Conservation (phyloP, 2,329 filamentous ascomycete species). For the Chalara sp. region DNA sequence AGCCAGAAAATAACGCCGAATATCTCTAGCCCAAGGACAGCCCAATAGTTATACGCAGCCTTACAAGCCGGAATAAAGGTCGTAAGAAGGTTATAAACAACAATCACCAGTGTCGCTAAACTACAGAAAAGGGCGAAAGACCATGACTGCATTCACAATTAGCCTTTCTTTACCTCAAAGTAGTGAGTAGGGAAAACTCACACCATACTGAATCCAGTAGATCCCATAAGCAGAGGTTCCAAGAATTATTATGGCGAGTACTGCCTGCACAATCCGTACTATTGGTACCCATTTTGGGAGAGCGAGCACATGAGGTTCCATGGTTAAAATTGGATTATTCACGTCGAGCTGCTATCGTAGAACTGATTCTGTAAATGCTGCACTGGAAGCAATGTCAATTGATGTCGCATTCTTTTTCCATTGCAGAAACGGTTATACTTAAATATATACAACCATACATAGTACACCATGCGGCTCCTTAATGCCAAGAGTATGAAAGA, state of each 20-base stretch:
- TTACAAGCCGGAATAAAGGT: slow-evolving; percentile 4
- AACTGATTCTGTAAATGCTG: too few relatives aligned
- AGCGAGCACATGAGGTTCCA: neutral
- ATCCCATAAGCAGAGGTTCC: slow-evolving; percentile 40
- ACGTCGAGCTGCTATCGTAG: too few relatives aligned
- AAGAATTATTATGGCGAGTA: slow-evolving; percentile 36
- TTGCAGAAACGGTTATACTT: too few relatives aligned
- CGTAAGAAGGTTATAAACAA: slow-evolving; percentile 38
- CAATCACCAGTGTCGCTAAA: slow-evolving; percentile 37
- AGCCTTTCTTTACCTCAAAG: neutral
- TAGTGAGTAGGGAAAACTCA: slow-evolving; percentile 24
- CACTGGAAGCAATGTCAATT: too few relatives aligned
- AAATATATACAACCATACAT: too few relatives aligned
- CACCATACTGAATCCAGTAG: slow-evolving; percentile 32
- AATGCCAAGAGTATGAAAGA: too few relatives aligned
- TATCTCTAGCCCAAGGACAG: slow-evolving; percentile 41
- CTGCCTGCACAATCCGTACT: neutral
- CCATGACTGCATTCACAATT: slow-evolving; percentile 3
- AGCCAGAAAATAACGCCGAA: slow-evolving; percentile 47
- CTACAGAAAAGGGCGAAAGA: slow-evolving; percentile 22
- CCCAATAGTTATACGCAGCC: slow-evolving; percentile 43
- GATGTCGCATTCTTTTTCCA: too few relatives aligned
- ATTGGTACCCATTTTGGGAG: neutral
- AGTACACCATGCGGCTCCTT: too few relatives aligned
- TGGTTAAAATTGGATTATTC: neutral